Conservation (phyloP, 164 flowering plant genomes). For the Magnolia kwangsiensis region DNA sequence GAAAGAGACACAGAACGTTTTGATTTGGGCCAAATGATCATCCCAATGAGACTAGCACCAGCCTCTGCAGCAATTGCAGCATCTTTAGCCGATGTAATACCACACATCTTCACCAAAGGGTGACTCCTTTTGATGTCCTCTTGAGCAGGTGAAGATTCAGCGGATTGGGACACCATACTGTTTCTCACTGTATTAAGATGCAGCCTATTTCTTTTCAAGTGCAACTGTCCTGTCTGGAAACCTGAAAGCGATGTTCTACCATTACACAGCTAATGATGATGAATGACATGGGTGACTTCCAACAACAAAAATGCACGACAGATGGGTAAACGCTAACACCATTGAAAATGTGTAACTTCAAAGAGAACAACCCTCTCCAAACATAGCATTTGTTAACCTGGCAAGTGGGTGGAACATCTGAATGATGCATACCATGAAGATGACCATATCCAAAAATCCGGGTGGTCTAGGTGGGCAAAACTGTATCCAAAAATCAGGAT, state of each 20-base stretch:
- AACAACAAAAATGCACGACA: not conserved
- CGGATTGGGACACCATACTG: slow-evolving; percentile 7
- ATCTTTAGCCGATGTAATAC: slow-evolving; percentile 49
- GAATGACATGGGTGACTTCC: not conserved
- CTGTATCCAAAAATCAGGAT: no score
- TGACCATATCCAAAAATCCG: not conserved
- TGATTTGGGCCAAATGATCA: slow-evolving; percentile 95
- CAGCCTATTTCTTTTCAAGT: slow-evolving; percentile 1
- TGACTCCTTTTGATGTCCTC: slow-evolving; percentile 8
- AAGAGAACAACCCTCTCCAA: not conserved
- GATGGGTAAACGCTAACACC: not conserved
- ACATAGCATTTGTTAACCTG: not conserved
- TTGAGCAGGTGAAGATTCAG: slow-evolving; percentile 12
- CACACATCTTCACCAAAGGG: slow-evolving; percentile 80
- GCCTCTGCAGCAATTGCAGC: slow-evolving; percentile 35
- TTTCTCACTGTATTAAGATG: slow-evolving; percentile 1
- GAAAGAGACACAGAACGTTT: slow-evolving; percentile 79
- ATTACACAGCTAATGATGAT: not conserved
- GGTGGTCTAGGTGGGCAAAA: not conserved
- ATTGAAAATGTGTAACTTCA: not conserved
- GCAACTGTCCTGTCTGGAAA: slow-evolving; percentile 9
- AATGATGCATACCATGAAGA: not conserved
- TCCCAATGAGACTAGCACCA: slow-evolving; percentile 62
- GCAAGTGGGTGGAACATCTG: not conserved
- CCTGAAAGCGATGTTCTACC: slow-evolving; percentile 14